These are phyloP conservation scores for Blastocystis hominis DNA, from an alignment of 352 stramenopile genomes.

Conservation along the genomic window DNA sequence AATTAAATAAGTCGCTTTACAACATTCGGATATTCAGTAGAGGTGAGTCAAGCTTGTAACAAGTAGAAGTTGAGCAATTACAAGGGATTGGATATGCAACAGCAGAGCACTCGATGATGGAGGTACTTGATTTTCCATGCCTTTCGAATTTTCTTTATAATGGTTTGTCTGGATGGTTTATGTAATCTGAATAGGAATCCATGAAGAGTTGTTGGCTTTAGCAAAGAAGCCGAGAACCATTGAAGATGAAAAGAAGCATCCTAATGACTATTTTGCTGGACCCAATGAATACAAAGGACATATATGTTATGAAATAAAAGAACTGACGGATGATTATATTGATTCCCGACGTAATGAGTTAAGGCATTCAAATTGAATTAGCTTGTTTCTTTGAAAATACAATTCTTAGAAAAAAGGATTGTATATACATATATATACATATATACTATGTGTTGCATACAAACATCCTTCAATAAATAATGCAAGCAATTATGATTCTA, in stretches of 20 bases:
- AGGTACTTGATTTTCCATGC: background rate
- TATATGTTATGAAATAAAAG: background rate
- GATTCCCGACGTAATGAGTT: background rate
- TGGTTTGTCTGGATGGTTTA: background rate
- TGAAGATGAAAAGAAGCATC: background rate
- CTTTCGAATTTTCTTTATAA: background rate
- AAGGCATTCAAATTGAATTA: no score
- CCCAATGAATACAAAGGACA: background rate
- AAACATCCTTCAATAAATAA: no score
- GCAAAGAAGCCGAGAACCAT: background rate
- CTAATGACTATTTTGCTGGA: background rate
- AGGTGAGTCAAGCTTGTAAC: background rate
- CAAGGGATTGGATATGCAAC: background rate
- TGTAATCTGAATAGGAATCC: background rate
- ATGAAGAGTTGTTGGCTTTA: background rate
- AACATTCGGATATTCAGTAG: background rate
- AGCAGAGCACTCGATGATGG: background rate
- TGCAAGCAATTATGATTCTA: no score
- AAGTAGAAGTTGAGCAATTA: background rate
- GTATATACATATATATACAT: no score
- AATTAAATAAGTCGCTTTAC: background rate
- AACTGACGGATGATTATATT: background rate
- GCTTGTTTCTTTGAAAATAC: no score
- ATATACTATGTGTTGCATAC: no score
- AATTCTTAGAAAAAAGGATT: no score